Evolutionary conservation across 2,329 filamentous ascomycete species (phyloP), one percentile per base, ranked within the genome.

Genomic region (Pyricularia sp.): DNA sequence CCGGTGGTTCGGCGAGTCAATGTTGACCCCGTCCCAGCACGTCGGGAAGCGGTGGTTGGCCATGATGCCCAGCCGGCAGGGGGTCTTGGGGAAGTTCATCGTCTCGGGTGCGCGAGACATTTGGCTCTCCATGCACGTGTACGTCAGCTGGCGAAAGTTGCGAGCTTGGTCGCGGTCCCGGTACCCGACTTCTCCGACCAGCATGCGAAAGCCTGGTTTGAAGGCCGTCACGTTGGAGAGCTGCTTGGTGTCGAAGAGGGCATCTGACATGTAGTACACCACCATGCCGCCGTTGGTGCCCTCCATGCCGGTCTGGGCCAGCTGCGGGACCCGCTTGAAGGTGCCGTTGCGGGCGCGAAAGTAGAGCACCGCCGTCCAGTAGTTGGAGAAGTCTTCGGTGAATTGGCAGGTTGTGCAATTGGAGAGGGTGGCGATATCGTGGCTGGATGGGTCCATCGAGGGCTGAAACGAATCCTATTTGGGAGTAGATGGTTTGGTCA

Each of bases 1-100:
- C 66, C 77, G 71, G 76, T 85, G 83, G 74, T 85, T 79, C 1
- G 78, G 70, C 3, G 79, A 76, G 73, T 86, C 83, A 66, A 83
- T 72, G 71, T 85, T 79, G 59, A 78, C 77, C 64, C 85, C 85
- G 71, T 87, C 79, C 85, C 85, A 87, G 78, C 85, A 87, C 11
- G 77, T 80, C 26, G 81, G 82, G 76, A 83, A 82, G 6, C 80
- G 79, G 71, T 81, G 79, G 73, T 81, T 81, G 1, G 79, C 78
- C 74, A 80, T 80, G 70, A 82, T 82, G 20, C 80, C 81, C 14
- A 76, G 76, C 14, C 75, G 75, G 72, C 81, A 83, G 1, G 79
- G 74, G 12, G 69, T 73, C 25, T 74, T 75, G 7, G 80, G 80
- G 71, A 82, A 80, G 25, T 74, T 71, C n/a, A 79, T 72, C 1